These are phyloP conservation scores for Plasmodium gonderi DNA, from an alignment of 169 alveolate genomes.

Conservation along the genomic window DNA sequence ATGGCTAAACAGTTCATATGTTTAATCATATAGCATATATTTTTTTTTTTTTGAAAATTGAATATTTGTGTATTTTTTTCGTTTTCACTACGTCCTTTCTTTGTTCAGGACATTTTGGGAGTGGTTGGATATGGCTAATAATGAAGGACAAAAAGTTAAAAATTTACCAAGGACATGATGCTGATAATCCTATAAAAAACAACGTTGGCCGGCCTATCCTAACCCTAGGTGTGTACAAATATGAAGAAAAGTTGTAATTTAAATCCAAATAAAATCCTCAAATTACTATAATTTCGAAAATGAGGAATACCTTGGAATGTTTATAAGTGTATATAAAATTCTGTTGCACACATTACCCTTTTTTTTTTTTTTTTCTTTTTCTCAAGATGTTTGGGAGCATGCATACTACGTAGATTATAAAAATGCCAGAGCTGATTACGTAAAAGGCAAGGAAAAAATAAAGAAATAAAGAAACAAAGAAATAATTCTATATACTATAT, in stretches of 20 bases:
- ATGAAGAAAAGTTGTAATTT: not conserved
- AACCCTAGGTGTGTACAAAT: slow-evolving; percentile 78
- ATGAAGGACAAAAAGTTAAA: slow-evolving; percentile 79
- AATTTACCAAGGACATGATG: slow-evolving; percentile 89
- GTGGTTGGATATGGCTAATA: slow-evolving; percentile 96
- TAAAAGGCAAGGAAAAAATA: slow-evolving; percentile 15
- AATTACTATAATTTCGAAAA: not conserved
- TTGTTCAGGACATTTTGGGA: slow-evolving; percentile 87
- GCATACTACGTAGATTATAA: slow-evolving; percentile 94
- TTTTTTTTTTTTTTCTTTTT: not conserved
- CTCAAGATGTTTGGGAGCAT: slow-evolving; percentile 96
- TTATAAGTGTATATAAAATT: not conserved
- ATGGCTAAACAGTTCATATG: not conserved
- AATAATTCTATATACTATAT: not conserved
- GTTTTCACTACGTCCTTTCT: not conserved
- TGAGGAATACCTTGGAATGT: not conserved
- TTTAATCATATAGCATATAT: not conserved
- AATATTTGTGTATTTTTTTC: not conserved
- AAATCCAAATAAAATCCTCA: not conserved
- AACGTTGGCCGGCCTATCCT: slow-evolving; percentile 88
- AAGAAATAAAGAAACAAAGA: not conserved
- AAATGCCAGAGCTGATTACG: slow-evolving; percentile 87
- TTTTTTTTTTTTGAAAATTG: not conserved
- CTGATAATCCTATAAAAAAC: slow-evolving; percentile 89
- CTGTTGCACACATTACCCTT: not conserved